Evolutionary conservation across 1,139 yeast species (phyloP).

Genomic region (Kodamaea anthophila): DNA sequence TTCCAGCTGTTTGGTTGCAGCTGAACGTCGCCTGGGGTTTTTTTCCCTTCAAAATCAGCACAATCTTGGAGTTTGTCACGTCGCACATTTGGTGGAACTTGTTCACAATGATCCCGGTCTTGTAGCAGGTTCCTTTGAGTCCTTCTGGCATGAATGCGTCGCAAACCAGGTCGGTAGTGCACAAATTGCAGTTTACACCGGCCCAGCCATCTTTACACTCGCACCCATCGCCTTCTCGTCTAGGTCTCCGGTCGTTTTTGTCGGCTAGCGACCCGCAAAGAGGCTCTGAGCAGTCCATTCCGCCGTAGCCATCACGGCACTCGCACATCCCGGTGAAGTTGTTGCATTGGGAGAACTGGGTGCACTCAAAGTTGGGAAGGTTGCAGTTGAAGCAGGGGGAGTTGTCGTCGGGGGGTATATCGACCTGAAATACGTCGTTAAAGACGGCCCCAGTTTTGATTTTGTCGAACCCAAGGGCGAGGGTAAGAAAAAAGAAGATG

Average conservation of each 20-base stretch:
- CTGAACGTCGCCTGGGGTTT: constrained; percentile 90
- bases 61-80: constrained; percentile 83
- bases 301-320: constrained; percentile 90
- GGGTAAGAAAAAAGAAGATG: not conserved
- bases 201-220: constrained; percentile 81
- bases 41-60: constrained; percentile 70
- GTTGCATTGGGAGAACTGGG: constrained; percentile 84
- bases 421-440: constrained; percentile 22
- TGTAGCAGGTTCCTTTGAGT: constrained; percentile 80
- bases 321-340: constrained; percentile 86
- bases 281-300: constrained; percentile 85
- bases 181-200: constrained; percentile 89
- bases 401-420: constrained; percentile 7
- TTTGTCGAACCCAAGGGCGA: constrained; percentile 15
- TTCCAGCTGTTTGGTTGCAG: constrained; percentile 61
- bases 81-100: constrained; percentile 87
- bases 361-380: constrained; percentile 83
- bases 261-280: constrained; percentile 77
- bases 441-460: constrained; percentile 20
- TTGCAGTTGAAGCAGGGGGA: constrained; percentile 94
- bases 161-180: constrained; percentile 68
- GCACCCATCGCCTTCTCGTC: constrained; percentile 48
- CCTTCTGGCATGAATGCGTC: constrained; percentile 87
- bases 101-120: constrained; percentile 79
- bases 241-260: constrained; percentile 58